Percentiles rank a stretch among this genome's conserved stretches.
Conservation (phyloP, 1,139 yeast genomes). For the Suhomyces bribrorum region DNA sequence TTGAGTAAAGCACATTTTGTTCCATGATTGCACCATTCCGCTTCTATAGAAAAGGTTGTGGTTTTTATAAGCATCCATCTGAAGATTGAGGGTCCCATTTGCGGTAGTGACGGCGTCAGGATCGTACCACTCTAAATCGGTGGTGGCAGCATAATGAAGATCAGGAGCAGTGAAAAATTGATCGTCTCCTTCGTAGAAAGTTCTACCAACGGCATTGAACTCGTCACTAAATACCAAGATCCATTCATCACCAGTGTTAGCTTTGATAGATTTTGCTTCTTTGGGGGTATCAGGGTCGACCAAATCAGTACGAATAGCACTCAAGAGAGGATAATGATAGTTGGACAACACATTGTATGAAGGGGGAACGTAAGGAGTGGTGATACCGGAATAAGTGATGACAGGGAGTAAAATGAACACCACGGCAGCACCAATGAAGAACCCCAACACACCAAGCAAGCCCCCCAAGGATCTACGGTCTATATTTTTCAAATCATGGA, state of each 20-base stretch:
- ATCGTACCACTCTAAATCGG: slow-evolving; percentile 84
- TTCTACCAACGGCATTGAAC: slow-evolving; percentile 78
- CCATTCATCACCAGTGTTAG: slow-evolving; percentile 65
- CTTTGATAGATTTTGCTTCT: slow-evolving; percentile 45
- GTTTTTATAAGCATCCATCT: slow-evolving; percentile 72
- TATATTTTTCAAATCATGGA: slow-evolving; percentile 59
- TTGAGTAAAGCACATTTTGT: slow-evolving; percentile 76
- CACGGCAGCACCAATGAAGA: slow-evolving; percentile 61
- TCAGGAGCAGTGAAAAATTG: slow-evolving; percentile 82
- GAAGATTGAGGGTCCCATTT: slow-evolving; percentile 64
- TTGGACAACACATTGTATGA: slow-evolving; percentile 50
- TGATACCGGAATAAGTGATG: slow-evolving; percentile 69
- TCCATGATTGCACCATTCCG: slow-evolving; percentile 87
- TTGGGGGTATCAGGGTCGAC: slow-evolving; percentile 82
- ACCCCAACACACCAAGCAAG: slow-evolving; percentile 54
- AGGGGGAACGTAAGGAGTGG: slow-evolving; percentile 32
- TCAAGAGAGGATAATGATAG: slow-evolving; percentile 59
- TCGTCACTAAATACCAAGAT: slow-evolving; percentile 77
- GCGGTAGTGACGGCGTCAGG: slow-evolving; percentile 77
- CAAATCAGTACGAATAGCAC: slow-evolving; percentile 61
- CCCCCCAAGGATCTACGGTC: slow-evolving; percentile 62
- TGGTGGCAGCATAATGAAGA: slow-evolving; percentile 75
- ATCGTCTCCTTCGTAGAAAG: slow-evolving; percentile 81
- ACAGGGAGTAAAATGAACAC: slow-evolving; percentile 74
- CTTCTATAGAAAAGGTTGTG: slow-evolving; percentile 76